Evolutionary conservation across 306 rosid species (phyloP), one percentile per base, ranked within the genome.

Genomic region (Trifolium repens): DNA sequence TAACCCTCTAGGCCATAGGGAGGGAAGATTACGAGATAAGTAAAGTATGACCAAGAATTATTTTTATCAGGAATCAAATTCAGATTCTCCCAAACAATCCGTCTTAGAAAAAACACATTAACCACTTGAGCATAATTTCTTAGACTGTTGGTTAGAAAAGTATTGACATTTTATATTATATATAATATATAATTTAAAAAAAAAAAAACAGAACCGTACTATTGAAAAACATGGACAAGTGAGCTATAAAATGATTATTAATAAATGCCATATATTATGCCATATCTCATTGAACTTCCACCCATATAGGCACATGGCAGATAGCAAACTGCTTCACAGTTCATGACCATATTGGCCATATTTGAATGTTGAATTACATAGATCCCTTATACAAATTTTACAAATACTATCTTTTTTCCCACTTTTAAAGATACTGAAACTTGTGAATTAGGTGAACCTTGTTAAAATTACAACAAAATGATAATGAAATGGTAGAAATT

Each of bases 291-390:
- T 88, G 84, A 79, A 66, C 73, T 54, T 52, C 67, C 58, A 67
- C 80, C 71, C 74, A 35, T 66, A 57, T 67, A 69, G 39, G 39
- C 87, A 83, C 86, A 76, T 88, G 88, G 85, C 68, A 83, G 67
- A 70, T 81, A 78, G 27, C 71, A 78, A 9, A 53, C 58, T 34
- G 24, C 62, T 35, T 5, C 7, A 35, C 30, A 66, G 74, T 57
- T 77, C 76, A 73, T 16, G 6, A 15, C 26, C 73, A 47, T 30
- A 17, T 57, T 75, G 32, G 32, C n/a, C 61, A 58, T 75, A 58
- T 75, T 59, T 68, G 76, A 44, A 15, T n/a, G 72, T 17, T 24
- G 32, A 57, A 24, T 52, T 73, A 11, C 40, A 11, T 44, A 11
- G 15, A 50, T 12, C 67, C 5, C 6, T 24, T 44, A 32, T 19